These are phyloP conservation scores for Xylaria acuta DNA, from an alignment of 495 filamentous ascomycete species.

Conservation along the genomic window DNA sequence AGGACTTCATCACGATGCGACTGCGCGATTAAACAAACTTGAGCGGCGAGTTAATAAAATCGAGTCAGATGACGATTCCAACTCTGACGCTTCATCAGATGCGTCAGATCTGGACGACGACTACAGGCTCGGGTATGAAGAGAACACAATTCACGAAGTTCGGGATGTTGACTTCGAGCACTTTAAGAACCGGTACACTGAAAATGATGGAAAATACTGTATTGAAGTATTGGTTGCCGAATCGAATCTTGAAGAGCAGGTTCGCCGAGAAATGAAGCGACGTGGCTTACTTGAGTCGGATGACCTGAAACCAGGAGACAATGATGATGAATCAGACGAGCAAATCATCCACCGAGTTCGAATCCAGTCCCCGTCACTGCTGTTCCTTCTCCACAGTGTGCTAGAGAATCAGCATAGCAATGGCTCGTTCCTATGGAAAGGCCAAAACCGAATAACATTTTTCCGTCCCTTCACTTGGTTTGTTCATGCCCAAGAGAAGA, in stretches of 20 bases:
- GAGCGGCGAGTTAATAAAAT: neutral
- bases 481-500: neutral
- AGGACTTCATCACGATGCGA: neutral
- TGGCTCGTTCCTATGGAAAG: neutral
- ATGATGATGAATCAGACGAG: neutral
- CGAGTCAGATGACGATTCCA: neutral
- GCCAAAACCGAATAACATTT: neutral
- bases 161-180: slow-evolving; percentile 26
- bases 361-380: neutral
- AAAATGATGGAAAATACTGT: slow-evolving; percentile 16
- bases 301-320: neutral
- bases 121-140: neutral
- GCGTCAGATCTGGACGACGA: neutral
- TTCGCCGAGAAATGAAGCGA: neutral
- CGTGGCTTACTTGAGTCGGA: neutral
- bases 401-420: neutral
- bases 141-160: neutral
- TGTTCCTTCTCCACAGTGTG: neutral
- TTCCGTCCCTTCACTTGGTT: neutral
- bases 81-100: neutral
- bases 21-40: neutral
- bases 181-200: slow-evolving; percentile 37
- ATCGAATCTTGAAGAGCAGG: slow-evolving; percentile 8
- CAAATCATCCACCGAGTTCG: neutral
- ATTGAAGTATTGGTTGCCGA: slow-evolving; percentile 32